Base-by-base conservation (phyloP, 179 eudicot genomes). In the Heliamphora ciliata region DNA sequence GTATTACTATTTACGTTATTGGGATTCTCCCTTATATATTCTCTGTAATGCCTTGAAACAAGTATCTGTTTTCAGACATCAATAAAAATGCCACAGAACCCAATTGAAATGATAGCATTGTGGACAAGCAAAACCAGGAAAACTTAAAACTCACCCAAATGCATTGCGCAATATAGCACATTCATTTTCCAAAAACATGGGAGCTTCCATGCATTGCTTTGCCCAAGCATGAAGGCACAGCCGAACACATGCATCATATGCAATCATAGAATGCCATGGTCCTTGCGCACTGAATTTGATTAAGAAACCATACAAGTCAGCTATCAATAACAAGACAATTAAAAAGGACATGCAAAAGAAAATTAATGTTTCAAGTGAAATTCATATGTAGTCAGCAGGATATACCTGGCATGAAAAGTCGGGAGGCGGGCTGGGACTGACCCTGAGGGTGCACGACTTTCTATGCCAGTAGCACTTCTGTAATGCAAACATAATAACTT, bases 141-240 rank as follows among this genome's bases (percentile, higher is more conserved):
- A 54, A 63, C 72, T 24, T 54, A 56, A 58, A 77, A 85, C 94
- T 85, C 80, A 97, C 99, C 95, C 89, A 86, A 97, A 97, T 67
- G 99, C 85, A 50, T 83, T 90, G 80, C 99, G 89, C 86, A 97
- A 83, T 40, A 92, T 17, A 72, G 93, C 94, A 89, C 97, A 92
- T 83, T 97, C 99, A 82, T 91, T 97, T 85, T 94, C 97, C 79
- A 97, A 85, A 83, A 97, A 97, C 60, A 86, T 79, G 15, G 99
- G 99, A 70, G 99, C 99, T 88, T 94, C 97, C 90, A 87, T 87
- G 85, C 97, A 92, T 72, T 97, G 92, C 86, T 91, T 94, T 61
- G 97, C 98, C 99, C 99, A 97, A 56, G 99, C 94, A 87, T 97
- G 91, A 64, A 97, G 98, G 86, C 99, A 97, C 14, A 97, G 91